Conservation (phyloP, 306 rosid genomes). For the Senna tora region DNA sequence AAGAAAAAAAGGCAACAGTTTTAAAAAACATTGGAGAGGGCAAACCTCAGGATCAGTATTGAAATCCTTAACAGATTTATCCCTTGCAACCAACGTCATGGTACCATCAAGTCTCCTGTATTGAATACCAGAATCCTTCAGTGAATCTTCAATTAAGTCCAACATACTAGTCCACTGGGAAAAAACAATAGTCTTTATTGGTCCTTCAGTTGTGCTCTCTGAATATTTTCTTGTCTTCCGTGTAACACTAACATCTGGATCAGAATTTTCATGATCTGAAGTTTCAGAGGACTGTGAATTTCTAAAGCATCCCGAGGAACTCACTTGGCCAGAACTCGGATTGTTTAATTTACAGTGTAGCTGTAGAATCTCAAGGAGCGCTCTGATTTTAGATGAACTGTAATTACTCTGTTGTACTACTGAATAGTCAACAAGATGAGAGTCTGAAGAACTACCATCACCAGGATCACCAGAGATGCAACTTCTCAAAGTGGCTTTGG, state of each 20-base stretch:
- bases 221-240: conserved; percentile 54
- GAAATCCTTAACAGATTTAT: conserved; percentile 88
- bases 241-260: conserved; percentile 46
- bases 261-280: conserved; percentile 42
- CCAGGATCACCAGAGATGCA: conserved; percentile 66
- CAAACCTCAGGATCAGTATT: conserved; percentile 82
- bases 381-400: conserved; percentile 87
- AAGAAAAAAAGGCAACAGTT: conserved; percentile 9
- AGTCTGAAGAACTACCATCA: conserved; percentile 47
- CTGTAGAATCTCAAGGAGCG: conserved; percentile 79
- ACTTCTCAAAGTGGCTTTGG: conserved; percentile 76
- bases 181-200: conserved; percentile 81
- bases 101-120: conserved; percentile 97
- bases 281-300: conserved; percentile 42
- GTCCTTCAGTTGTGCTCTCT: conserved; percentile 51
- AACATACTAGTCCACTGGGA: conserved; percentile 99
- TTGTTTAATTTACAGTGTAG: conserved; percentile 44
- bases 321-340: conserved; percentile 40
- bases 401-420: conserved; percentile 63
- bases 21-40: conserved; percentile 38
- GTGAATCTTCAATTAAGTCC: conserved; percentile 74
- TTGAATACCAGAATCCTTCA: conserved; percentile 49
- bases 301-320: conserved; percentile 44
- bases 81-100: conserved; percentile 79
- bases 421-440: conserved; percentile 55